Base-by-base conservation (phyloP, 1,139 yeast species). In the Nakaseomyces kungkrabaensis region DNA sequence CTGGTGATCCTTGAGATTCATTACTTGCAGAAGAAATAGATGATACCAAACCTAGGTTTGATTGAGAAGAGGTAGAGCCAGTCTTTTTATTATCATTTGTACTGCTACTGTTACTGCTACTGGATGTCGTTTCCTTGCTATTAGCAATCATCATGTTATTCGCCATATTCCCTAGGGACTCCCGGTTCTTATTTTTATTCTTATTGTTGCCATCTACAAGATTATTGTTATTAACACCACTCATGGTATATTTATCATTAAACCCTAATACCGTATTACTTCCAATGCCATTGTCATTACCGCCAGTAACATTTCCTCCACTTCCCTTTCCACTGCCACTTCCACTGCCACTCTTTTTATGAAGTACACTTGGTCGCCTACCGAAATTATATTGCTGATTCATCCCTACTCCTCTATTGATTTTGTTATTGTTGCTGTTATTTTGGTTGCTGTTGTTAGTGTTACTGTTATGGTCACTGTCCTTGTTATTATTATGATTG, bases 51-150 rank as follows among this genome's bases (percentile, higher is more conserved):
- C 44, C 44, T 17, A 41, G 4, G n/a, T 41, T 11, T 10, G 44
- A 41, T 11, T 41, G 44, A 1, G 44, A 41, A 10, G 44, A 41
- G 5, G 44, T 41, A n/a, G 33, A 41, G 1, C 44, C 44, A 9
- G 22, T 25, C 17, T 38, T 38, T 11, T 29, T 27, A 24, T n/a
- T 29, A 8, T 22, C 36, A 29, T 27, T 41, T 25, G 25, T 29
- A 33, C 37, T 43, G 17, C 46, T 43, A 33, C 46, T 33, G 38
- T 24, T 43, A 33, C 33, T 43, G 24, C 37, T 41, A 8, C 44
- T 41, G 5, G 44, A 38, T 25, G 43, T 13, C 5, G 25, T 29
- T 10, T 27, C 44, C n/a, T 27, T 41, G 25, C 27, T 27, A n/a
- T 41, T 27, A n/a, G 36, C 1, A 5, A 10, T 33, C 4, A n/a